These are phyloP conservation scores for Saccharomyces mikatae DNA, from an alignment of 805 yeast genomes.

Conservation along the genomic window DNA sequence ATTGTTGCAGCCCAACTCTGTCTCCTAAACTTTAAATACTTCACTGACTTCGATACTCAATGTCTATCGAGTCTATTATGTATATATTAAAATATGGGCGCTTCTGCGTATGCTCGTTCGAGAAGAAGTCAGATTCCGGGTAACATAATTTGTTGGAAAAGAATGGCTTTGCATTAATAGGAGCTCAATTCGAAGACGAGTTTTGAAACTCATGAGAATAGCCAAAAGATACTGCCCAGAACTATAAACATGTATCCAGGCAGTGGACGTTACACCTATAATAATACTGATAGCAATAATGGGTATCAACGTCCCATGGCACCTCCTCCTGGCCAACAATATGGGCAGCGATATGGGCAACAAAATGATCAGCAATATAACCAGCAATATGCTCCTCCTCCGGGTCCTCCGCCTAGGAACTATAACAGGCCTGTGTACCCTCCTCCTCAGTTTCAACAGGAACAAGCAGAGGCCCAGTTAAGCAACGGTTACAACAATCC, in stretches of 20 bases:
- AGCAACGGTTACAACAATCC: background rate
- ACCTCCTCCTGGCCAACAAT: conserved; percentile 12
- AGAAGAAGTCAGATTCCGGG: background rate
- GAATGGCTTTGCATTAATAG: background rate
- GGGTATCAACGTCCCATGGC: conserved; percentile 13
- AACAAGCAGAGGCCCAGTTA: background rate
- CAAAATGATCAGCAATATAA: background rate
- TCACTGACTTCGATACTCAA: background rate
- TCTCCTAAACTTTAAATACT: background rate
- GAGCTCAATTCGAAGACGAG: background rate
- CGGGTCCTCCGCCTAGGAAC: conserved; percentile 8
- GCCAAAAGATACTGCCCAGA: background rate
- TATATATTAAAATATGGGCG: background rate
- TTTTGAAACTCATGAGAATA: background rate
- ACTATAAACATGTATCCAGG: conserved; percentile 24
- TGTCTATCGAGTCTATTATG: background rate
- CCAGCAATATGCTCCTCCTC: conserved; percentile 9
- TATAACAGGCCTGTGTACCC: conserved; percentile 11
- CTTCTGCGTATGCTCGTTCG: background rate
- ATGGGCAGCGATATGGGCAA: background rate
- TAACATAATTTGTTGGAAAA: background rate
- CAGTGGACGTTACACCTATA: conserved; percentile 28
- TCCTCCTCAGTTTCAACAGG: conserved; percentile 13
- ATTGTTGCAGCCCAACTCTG: background rate
- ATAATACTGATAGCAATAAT: conserved; percentile 8